Conservation (phyloP, 2,329 filamentous ascomycete species). For the Lomentospora prolificans region DNA sequence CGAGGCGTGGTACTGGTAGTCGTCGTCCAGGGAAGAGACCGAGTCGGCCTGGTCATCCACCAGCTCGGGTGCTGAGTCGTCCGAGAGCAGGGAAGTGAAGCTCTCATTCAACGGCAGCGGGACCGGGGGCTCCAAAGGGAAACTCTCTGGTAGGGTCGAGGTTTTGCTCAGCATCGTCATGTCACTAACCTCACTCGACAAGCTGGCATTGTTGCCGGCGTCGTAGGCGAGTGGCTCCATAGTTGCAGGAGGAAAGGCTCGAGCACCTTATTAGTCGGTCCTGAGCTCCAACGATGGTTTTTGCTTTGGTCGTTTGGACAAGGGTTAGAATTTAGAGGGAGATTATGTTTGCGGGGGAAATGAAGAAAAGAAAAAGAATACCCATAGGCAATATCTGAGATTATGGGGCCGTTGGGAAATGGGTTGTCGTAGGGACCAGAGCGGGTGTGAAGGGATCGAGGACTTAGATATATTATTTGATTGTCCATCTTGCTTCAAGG, state of each 20-base stretch:
- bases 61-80: conserved; percentile 7
- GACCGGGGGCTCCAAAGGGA: background rate
- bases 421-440: background rate
- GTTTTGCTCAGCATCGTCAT: background rate
- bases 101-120: background rate
- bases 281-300: background rate
- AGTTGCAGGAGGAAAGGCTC: background rate
- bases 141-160: background rate
- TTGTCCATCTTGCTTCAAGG: background rate
- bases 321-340: background rate
- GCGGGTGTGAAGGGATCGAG: background rate
- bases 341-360: background rate
- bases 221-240: background rate
- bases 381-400: background rate
- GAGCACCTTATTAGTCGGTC: background rate
- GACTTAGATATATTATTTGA: background rate
- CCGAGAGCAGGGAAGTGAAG: conserved; percentile 3
- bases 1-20: conserved; percentile 36
- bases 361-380: conserved; percentile 2
- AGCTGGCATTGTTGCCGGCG: background rate
- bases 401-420: background rate
- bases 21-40: conserved; percentile 23
- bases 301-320: background rate
- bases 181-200: background rate
- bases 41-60: conserved; percentile 7